These are phyloP conservation scores for Ogataea ganodermae DNA, from an alignment of 805 yeast genomes.

Conservation along the genomic window DNA sequence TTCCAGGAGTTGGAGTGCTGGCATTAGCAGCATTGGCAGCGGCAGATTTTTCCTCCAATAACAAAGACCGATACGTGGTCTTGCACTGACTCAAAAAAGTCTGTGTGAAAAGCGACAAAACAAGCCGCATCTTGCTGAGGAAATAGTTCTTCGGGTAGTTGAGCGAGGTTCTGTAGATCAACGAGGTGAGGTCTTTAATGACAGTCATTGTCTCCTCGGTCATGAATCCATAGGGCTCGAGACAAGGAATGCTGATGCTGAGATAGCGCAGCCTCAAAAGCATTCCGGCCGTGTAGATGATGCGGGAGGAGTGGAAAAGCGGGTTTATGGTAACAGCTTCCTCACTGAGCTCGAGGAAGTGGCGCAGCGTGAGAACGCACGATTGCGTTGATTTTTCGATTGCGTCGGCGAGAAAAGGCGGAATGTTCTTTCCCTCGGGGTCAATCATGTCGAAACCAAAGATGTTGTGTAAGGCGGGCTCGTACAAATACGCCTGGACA, in stretches of 20 bases:
- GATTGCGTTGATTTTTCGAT: slow-evolving; percentile 54
- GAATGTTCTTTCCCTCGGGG: slow-evolving; percentile 16
- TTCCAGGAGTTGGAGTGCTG: not conserved
- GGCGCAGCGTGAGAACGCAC: slow-evolving; percentile 52
- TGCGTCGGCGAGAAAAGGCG: slow-evolving; percentile 39
- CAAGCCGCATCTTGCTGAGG: slow-evolving; percentile 54
- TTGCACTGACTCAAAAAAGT: slow-evolving; percentile 60
- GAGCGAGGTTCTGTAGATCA: slow-evolving; percentile 32
- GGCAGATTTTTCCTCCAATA: slow-evolving; percentile 8
- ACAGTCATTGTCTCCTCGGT: slow-evolving; percentile 45
- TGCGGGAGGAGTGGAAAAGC: slow-evolving; percentile 54
- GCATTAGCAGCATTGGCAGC: not conserved
- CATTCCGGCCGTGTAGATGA: slow-evolving; percentile 68
- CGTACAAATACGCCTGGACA: slow-evolving; percentile 66
- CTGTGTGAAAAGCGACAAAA: slow-evolving; percentile 59
- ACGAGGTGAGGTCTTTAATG: slow-evolving; percentile 28
- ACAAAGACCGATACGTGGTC: slow-evolving; percentile 18
- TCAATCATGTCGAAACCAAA: slow-evolving; percentile 17
- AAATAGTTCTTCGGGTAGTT: slow-evolving; percentile 49
- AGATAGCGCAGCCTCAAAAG: slow-evolving; percentile 57
- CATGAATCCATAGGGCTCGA: slow-evolving; percentile 44
- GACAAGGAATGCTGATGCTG: slow-evolving; percentile 52
- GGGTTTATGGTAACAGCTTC: slow-evolving; percentile 60
- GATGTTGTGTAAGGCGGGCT: slow-evolving; percentile 41
- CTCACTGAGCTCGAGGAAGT: slow-evolving; percentile 45